phyloP scores from a whole-genome alignment of 75 land plant species.

The Cunninghamia lanceolata region DNA sequence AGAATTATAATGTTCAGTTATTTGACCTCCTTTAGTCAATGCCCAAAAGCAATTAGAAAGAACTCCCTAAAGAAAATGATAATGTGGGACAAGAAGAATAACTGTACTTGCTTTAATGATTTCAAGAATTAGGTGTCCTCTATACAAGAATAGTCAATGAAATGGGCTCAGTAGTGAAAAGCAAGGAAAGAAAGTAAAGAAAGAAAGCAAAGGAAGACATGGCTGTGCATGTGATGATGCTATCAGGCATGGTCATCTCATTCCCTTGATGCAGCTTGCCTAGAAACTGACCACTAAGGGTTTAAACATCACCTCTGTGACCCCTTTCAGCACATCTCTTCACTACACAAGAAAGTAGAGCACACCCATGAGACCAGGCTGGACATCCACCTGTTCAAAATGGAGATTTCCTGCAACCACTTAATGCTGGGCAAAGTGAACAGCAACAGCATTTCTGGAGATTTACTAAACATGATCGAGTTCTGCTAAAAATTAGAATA shows the following conservation, averaged over 20 bases:
- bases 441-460: neutral
- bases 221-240: neutral
- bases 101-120: too few species aligned
- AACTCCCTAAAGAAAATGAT: too few species aligned
- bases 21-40: too few species aligned
- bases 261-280: neutral
- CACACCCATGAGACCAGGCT: neutral
- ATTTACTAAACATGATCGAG: too few species aligned
- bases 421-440: neutral
- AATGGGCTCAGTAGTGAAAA: too few species aligned
- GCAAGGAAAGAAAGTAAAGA: neutral
- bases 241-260: neutral
- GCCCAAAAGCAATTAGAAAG: too few species aligned
- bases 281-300: neutral
- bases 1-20: too few species aligned
- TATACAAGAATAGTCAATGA: too few species aligned
- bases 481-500: too few species aligned
- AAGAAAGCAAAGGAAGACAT: neutral
- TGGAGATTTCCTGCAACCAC: neutral
- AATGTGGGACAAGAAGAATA: too few species aligned
- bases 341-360: neutral
- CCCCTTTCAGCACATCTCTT: neutral
- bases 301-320: slow-evolving; percentile 15
- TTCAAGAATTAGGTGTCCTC: too few species aligned
- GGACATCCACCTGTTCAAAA: neutral